phyloP scores from a whole-genome alignment of 305 asterid species.

The Solanum hybrid region DNA sequence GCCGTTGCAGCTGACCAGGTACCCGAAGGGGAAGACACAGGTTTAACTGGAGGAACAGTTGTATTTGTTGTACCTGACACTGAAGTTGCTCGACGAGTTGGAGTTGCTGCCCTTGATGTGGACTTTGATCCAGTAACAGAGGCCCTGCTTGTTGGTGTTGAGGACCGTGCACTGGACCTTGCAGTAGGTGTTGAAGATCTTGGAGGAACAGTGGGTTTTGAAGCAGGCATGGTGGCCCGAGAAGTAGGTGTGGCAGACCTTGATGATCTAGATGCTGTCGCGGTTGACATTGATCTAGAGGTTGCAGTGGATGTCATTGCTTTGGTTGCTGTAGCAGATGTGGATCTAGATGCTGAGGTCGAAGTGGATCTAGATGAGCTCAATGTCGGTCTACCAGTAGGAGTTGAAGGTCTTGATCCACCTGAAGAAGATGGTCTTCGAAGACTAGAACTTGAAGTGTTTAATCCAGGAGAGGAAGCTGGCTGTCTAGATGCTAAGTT shows the following conservation, averaged over 20 bases:
- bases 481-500: slow-evolving; percentile 48
- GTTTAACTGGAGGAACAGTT: slow-evolving; percentile 29
- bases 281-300: slow-evolving; percentile 26
- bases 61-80: slow-evolving; percentile 22
- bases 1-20: slow-evolving; percentile 34
- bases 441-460: slow-evolving; percentile 54
- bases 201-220: slow-evolving; percentile 54
- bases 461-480: slow-evolving; percentile 54
- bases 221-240: slow-evolving; percentile 41
- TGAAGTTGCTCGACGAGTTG: slow-evolving; percentile 57
- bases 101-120: slow-evolving; percentile 74
- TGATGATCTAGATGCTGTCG: slow-evolving; percentile 50
- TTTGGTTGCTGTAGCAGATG: slow-evolving; percentile 34
- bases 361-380: slow-evolving; percentile 46
- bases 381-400: slow-evolving; percentile 70
- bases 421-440: slow-evolving; percentile 91
- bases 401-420: slow-evolving; percentile 88
- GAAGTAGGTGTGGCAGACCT: slow-evolving; percentile 88
- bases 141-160: slow-evolving; percentile 70
- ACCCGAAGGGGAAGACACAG: slow-evolving; percentile 35
- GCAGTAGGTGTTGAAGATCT: slow-evolving; percentile 83
- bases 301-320: slow-evolving; percentile 31
- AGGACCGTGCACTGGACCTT: slow-evolving; percentile 20
- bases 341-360: slow-evolving; percentile 41
- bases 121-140: slow-evolving; percentile 53